These are phyloP conservation scores for Leccinum incarnatum DNA, from an alignment of 768 basidiomycete genomes.

Conservation along the genomic window DNA sequence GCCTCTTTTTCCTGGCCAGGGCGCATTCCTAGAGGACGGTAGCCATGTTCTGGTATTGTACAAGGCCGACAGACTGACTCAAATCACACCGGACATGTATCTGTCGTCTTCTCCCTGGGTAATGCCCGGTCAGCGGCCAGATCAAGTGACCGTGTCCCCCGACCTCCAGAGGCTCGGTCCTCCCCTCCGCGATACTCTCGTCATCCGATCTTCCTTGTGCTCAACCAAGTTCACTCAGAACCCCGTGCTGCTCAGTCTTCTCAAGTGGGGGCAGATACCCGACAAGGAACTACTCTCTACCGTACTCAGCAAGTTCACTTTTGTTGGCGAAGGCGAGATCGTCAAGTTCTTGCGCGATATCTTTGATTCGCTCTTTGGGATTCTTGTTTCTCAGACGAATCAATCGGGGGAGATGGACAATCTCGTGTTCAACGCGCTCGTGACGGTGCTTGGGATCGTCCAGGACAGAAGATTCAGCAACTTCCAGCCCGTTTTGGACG, in stretches of 20 bases:
- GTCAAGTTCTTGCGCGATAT: slow-evolving; percentile 90
- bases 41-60: slow-evolving; percentile 84
- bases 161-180: slow-evolving; percentile 65
- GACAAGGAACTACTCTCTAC: slow-evolving; percentile 66
- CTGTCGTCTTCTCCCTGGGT: slow-evolving; percentile 65
- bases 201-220: slow-evolving; percentile 85
- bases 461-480: slow-evolving; percentile 94
- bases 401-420: slow-evolving; percentile 77
- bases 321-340: slow-evolving; percentile 92
- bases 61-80: slow-evolving; percentile 66
- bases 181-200: slow-evolving; percentile 72
- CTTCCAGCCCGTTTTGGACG: slow-evolving; percentile 89
- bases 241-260: slow-evolving; percentile 70
- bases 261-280: slow-evolving; percentile 74
- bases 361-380: slow-evolving; percentile 90
- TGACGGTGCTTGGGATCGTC: slow-evolving; percentile 88
- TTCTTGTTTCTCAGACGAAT: slow-evolving; percentile 74
- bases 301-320: slow-evolving; percentile 81
- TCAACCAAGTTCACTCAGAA: slow-evolving; percentile 94
- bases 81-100: slow-evolving; percentile 68
- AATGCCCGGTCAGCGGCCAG: slow-evolving; percentile 52
- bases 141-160: slow-evolving; percentile 54
- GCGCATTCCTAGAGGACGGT: slow-evolving; percentile 86
- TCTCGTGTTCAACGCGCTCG: slow-evolving; percentile 85
- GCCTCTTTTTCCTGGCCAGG: slow-evolving; percentile 74